These are phyloP conservation scores for Fusarium metavorans DNA, from an alignment of 2,329 filamentous ascomycete species.

Conservation along the genomic window DNA sequence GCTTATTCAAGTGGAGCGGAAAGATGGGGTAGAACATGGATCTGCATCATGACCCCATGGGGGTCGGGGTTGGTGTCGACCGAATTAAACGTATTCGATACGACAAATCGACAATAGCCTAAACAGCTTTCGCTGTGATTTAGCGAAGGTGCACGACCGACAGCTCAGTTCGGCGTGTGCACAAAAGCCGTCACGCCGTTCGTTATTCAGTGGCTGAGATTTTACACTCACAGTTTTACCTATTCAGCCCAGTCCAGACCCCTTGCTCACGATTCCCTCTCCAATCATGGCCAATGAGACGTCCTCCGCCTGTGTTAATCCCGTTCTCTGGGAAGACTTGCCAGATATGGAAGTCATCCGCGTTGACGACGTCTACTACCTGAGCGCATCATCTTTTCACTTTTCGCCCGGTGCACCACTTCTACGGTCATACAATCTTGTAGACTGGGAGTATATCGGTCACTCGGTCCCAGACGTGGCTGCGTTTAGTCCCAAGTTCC, in stretches of 20 bases:
- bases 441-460: constrained; percentile 61
- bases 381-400: constrained; percentile 66
- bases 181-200: not conserved
- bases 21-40: not conserved
- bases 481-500: constrained; percentile 29
- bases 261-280: not conserved
- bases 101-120: not conserved
- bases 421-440: constrained; percentile 65
- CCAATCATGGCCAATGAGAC: not conserved
- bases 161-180: not conserved
- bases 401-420: constrained; percentile 69
- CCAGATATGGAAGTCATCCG: constrained; percentile 67
- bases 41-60: not conserved
- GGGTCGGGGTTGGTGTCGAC: not conserved
- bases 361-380: constrained; percentile 63
- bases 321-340: constrained; percentile 66
- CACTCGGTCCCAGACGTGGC: constrained; percentile 53
- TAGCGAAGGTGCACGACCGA: not conserved
- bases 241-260: not conserved
- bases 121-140: not conserved
- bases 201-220: not conserved
- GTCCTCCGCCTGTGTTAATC: constrained; percentile 51
- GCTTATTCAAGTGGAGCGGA: not conserved
- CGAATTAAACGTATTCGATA: not conserved
- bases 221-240: not conserved